A percentile compares a stretch with the other conserved stretches of the same genome.
Evolutionary conservation across 495 filamentous ascomycete species (phyloP).

Genomic region (Tuber indicum): DNA sequence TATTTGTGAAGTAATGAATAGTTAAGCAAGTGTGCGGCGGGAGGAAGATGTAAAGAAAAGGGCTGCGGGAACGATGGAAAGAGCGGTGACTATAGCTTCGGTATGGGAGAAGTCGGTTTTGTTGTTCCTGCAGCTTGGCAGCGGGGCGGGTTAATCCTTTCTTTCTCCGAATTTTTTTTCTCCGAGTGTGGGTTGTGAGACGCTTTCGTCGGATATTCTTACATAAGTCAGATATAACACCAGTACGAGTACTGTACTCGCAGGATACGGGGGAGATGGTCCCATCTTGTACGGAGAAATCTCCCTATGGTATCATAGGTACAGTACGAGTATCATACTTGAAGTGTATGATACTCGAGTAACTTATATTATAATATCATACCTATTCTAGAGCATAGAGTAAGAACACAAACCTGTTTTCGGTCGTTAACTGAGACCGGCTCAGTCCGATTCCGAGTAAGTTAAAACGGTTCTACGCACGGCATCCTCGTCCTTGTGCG

Average conservation of each 20-base stretch:
- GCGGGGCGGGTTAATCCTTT: not conserved
- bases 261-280: too few relatives aligned
- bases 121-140: conserved; percentile 5
- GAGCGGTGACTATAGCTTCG: not conserved
- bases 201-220: not conserved
- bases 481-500: too few relatives aligned
- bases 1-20: not conserved
- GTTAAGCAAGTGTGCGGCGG: not conserved
- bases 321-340: too few relatives aligned
- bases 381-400: too few relatives aligned
- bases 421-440: not conserved
- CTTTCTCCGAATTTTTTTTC: not conserved
- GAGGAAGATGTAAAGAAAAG: not conserved
- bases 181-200: not conserved
- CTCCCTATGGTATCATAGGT: too few relatives aligned
- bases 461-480: not conserved
- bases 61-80: not conserved
- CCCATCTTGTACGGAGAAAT: too few relatives aligned
- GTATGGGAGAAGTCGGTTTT: not conserved
- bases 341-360: too few relatives aligned
- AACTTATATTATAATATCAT: too few relatives aligned
- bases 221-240: not conserved
- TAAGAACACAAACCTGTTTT: too few relatives aligned
- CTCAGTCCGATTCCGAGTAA: not conserved
- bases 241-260: too few relatives aligned